A percentile compares a stretch with the other conserved stretches of the same genome.
Evolutionary conservation across 495 filamentous ascomycete genomes (phyloP).

Genomic region (Pseudotulostoma volvatum): DNA sequence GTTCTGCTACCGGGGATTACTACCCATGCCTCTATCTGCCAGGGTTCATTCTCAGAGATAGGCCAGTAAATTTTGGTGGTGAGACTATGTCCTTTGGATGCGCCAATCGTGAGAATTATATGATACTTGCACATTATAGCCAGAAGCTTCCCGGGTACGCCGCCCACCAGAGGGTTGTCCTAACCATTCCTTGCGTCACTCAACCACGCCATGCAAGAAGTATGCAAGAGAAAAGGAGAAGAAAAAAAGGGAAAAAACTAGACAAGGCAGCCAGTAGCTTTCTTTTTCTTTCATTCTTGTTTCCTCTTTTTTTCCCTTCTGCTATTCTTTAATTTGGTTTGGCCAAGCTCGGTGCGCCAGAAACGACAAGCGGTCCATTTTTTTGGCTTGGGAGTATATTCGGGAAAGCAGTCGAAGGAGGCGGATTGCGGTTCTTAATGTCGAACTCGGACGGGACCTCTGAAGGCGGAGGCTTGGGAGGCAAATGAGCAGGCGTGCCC

Average conservation of each 20-base stretch:
- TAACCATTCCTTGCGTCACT: neutral
- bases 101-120: neutral
- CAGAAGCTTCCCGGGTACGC: constrained; percentile 2
- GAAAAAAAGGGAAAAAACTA: neutral
- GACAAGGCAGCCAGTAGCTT: no score
- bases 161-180: neutral
- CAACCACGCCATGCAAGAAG: constrained; percentile 9
- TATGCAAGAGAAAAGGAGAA: neutral
- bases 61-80: neutral
- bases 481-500: constrained; percentile 38
- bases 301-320: no score
- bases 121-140: constrained; percentile 3
- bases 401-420: constrained; percentile 13
- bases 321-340: constrained; percentile 12
- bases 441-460: constrained; percentile 32
- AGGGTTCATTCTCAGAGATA: neutral
- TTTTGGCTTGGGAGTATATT: constrained; percentile 5
- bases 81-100: neutral
- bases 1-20: neutral
- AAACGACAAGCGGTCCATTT: constrained; percentile 29
- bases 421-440: constrained; percentile 16
- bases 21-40: neutral
- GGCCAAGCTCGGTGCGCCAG: constrained; percentile 16
- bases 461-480: constrained; percentile 38
- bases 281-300: no score